Conservation (phyloP, 352 stramenopile species). For the Peronospora farinosa region DNA sequence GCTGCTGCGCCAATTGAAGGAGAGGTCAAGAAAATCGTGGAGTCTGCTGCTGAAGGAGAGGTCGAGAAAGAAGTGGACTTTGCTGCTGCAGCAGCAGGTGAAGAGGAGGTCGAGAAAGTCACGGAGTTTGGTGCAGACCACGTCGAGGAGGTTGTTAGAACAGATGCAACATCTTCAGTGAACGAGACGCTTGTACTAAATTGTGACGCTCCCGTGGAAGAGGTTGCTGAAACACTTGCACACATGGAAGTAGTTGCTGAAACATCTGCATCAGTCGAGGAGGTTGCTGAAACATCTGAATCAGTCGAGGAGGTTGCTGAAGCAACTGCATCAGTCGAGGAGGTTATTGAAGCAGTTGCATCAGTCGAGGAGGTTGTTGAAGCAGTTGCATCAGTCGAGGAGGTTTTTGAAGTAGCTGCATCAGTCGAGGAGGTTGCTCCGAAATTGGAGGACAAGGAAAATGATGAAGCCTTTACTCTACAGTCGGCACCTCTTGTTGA, state of each 20-base stretch:
- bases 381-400: constrained; percentile 1
- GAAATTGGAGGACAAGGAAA: neutral
- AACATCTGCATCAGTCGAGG: neutral
- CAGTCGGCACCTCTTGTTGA: constrained; percentile 5
- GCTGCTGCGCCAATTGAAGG: constrained; percentile 13
- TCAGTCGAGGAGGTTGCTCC: neutral
- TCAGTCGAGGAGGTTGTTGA: neutral
- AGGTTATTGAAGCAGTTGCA: neutral
- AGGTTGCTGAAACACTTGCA: constrained; percentile 1
- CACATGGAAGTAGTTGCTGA: neutral
- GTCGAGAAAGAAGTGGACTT: neutral
- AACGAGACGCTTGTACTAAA: neutral
- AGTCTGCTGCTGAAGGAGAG: neutral
- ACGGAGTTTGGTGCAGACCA: neutral
- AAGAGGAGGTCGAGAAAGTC: neutral
- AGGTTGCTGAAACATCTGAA: constrained; percentile 4
- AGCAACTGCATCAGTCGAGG: constrained; percentile 1
- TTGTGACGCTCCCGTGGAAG: neutral
- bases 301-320: neutral
- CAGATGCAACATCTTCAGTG: neutral
- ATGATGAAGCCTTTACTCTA: constrained; percentile 3
- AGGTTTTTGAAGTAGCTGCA: neutral
- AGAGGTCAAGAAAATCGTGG: neutral
- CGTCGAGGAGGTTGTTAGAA: neutral
- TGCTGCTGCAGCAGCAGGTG: neutral